Conservation (phyloP, 2,329 filamentous ascomycete genomes). For the Penicillium sp. region DNA sequence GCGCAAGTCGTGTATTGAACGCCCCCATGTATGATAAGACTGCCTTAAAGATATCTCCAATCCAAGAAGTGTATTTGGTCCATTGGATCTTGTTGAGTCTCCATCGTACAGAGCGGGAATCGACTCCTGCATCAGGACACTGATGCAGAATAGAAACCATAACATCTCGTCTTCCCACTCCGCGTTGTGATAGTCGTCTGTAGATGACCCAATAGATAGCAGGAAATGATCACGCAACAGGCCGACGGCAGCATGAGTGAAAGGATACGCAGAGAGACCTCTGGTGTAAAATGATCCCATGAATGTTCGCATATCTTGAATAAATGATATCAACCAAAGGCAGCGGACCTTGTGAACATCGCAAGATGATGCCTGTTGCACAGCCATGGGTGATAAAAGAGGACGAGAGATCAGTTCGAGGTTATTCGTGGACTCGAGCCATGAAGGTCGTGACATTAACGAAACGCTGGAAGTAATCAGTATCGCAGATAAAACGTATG, state of each 20-base stretch:
- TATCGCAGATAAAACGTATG: neutral
- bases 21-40: constrained; percentile 9
- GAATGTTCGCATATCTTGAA: constrained; percentile 33
- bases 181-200: too few relatives aligned
- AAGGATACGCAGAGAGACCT: constrained; percentile 16
- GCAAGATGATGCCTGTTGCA: constrained; percentile 1
- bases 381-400: neutral
- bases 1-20: constrained; percentile 13
- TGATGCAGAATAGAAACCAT: constrained; percentile 20
- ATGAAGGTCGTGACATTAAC: constrained; percentile 31
- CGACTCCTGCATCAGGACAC: constrained; percentile 23
- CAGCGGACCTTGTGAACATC: constrained; percentile 31
- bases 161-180: constrained; percentile 12
- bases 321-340: constrained; percentile 33
- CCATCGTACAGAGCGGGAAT: constrained; percentile 3
- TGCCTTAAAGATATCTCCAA: neutral
- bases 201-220: too few relatives aligned
- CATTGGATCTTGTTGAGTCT: neutral
- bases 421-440: constrained; percentile 30
- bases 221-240: constrained; percentile 12
- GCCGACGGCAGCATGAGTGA: constrained; percentile 13
- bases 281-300: constrained; percentile 22
- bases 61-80: too few relatives aligned
- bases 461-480: constrained; percentile 22
- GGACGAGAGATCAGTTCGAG: constrained; percentile 16